A percentile compares a stretch with the other conserved stretches of the same genome.
These are phyloP conservation scores for Petrea volubilis DNA, from an alignment of 257 asterid species.

Conservation along the genomic window DNA sequence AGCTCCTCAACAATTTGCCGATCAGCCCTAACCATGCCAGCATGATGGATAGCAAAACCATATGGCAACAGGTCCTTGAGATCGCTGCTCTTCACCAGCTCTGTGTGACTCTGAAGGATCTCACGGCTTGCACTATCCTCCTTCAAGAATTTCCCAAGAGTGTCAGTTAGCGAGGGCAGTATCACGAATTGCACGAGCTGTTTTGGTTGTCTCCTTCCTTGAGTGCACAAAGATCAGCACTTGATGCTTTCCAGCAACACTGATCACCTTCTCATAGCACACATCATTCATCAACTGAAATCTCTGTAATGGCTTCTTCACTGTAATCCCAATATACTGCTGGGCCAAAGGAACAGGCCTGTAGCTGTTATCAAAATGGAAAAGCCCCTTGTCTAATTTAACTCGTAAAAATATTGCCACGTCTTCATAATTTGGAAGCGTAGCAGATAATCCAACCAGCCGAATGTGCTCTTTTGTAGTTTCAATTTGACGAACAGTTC, in stretches of 20 bases:
- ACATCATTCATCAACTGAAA: slow-evolving; percentile 68
- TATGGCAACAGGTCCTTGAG: slow-evolving; percentile 60
- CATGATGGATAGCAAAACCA: slow-evolving; percentile 68
- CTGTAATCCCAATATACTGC: slow-evolving; percentile 60
- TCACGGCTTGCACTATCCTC: slow-evolving; percentile 70
- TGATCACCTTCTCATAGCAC: slow-evolving; percentile 59
- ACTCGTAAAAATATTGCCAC: slow-evolving; percentile 56
- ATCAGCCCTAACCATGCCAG: slow-evolving; percentile 69
- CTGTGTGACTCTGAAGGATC: slow-evolving; percentile 57
- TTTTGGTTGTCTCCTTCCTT: slow-evolving; percentile 60
- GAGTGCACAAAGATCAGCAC: slow-evolving; percentile 67
- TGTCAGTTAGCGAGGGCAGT: slow-evolving; percentile 59
- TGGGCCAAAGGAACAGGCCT: slow-evolving; percentile 67
- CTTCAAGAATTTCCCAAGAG: slow-evolving; percentile 56
- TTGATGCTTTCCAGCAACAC: slow-evolving; percentile 63
- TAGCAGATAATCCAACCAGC: slow-evolving; percentile 61
- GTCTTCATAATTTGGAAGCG: slow-evolving; percentile 65
- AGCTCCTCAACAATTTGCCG: slow-evolving; percentile 67
- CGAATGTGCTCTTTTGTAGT: slow-evolving; percentile 61
- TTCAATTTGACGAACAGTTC: slow-evolving; percentile 67
- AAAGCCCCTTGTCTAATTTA: slow-evolving; percentile 48
- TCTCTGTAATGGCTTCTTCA: slow-evolving; percentile 61
- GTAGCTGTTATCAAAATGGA: slow-evolving; percentile 63
- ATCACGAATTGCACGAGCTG: slow-evolving; percentile 63
- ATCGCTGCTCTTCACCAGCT: slow-evolving; percentile 57